Evolutionary conservation across 1,284 basidiomycete species (phyloP), one percentile per base, ranked within the genome.

Genomic region (Thecaphora thlaspeos): DNA sequence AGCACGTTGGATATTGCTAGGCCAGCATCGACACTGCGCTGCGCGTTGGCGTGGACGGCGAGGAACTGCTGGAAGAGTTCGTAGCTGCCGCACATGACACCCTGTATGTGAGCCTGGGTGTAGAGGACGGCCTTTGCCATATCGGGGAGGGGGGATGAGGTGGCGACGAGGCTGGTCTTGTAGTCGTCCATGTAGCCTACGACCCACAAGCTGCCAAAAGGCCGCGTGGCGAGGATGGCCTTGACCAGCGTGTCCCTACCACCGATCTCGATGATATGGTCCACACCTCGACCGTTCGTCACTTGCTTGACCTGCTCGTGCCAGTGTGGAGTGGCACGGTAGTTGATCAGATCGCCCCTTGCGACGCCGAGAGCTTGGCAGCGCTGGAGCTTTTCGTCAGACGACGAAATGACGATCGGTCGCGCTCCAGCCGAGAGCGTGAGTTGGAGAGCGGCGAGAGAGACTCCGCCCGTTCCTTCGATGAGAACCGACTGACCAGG

Each of bases 131-230:
- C 61, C 42, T 60, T 60, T 5, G 61, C 56, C 1, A 36, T 39
- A 21, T 64, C 57, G 7, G 51, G 55, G 0, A 60, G 23, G 1
- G 24, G 15, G 43, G 18, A 40, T n/a, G 8, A 40, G 39, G 5
- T 3, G 39, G 4, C 3, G 39, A 17, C 7, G 39, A 11, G 12
- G 19, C 50, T 18, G 21, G 51, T 26, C n/a, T 51, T 54, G 52
- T 58, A 66, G 43, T 66, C 63, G 39, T 66, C 59, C 49, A 61
- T 51, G 45, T 61, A 66, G 19, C 63, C 63, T 3, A 66, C 63
- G 26, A 58, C 47, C 59, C 55, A 61, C 17, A 61, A 37, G 21
- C 18, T 41, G 1, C 62, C 62, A 43, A 49, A 49, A 10, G 51
- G n/a, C 24, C 53, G 54, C n/a, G 58, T 57, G n/a, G 51, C 37